Conservation (phyloP, 352 stramenopile genomes). For the Aphanomyces cochlioides region DNA sequence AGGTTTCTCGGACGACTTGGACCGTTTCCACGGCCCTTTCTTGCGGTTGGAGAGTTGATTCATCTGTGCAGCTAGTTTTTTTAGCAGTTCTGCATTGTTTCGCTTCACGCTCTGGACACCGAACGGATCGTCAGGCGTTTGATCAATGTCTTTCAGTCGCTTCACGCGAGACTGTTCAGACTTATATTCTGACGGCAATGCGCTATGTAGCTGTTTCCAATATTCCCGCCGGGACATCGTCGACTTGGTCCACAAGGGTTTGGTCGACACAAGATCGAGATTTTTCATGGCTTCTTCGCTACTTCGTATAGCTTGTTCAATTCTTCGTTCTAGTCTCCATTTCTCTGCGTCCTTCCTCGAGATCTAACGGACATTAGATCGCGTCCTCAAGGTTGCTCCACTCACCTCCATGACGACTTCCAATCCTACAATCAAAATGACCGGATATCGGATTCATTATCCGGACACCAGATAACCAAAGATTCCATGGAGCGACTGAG, state of each 20-base stretch:
- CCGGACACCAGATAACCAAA: background rate
- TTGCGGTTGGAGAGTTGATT: constrained; percentile 25
- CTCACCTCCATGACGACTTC: constrained; percentile 6
- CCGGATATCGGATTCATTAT: constrained; percentile 6
- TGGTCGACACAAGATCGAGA: constrained; percentile 1
- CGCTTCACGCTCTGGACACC: constrained; percentile 26
- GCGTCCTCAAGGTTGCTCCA: background rate
- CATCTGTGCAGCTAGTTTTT: constrained; percentile 19
- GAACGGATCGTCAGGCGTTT: constrained; percentile 24
- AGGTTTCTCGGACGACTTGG: background rate
- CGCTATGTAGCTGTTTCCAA: constrained; percentile 26
- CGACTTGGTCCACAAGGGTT: background rate
- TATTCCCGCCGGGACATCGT: constrained; percentile 24
- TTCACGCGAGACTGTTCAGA: constrained; percentile 4
- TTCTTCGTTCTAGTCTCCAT: constrained; percentile 20
- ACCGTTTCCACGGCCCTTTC: constrained; percentile 2
- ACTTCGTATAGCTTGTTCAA: constrained; percentile 8
- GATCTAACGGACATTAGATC: background rate
- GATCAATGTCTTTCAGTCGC: background rate
- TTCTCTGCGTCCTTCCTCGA: constrained; percentile 9
- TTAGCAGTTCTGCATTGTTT: constrained; percentile 14
- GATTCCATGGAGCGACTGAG: too few relatives aligned
- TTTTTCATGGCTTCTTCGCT: constrained; percentile 15
- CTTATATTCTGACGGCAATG: constrained; percentile 24
- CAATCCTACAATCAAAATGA: constrained; percentile 16